phyloP scores from a whole-genome alignment of 768 basidiomycete genomes.

The Tubosaeta sp. region DNA sequence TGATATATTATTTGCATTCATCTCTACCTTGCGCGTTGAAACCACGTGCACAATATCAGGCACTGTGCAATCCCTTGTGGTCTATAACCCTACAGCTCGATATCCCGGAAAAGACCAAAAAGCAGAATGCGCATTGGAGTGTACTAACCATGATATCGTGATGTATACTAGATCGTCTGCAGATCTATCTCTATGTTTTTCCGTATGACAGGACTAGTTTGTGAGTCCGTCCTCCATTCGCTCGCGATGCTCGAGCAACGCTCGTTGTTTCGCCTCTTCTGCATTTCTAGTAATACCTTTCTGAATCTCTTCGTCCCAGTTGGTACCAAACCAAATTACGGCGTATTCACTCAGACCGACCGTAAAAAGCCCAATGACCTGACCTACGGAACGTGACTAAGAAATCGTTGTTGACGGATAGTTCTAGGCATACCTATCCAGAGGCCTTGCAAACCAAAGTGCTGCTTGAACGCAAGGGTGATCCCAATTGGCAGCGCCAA shows the following conservation, averaged over 20 bases:
- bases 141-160: background rate
- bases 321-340: constrained; percentile 51
- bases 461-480: constrained; percentile 43
- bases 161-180: background rate
- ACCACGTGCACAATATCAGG: too few species aligned
- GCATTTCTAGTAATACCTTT: constrained; percentile 37
- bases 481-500: constrained; percentile 51
- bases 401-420: background rate
- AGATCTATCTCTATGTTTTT: background rate
- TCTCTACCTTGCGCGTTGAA: too few species aligned
- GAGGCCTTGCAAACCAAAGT: constrained; percentile 45
- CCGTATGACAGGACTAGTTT: constrained; percentile 7
- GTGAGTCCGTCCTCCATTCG: constrained; percentile 11
- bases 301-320: constrained; percentile 45
- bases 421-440: constrained; percentile 41
- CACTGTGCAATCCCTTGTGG: too few species aligned
- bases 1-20: background rate
- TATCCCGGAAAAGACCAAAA: background rate
- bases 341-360: constrained; percentile 68
- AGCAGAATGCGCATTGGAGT: background rate
- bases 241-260: constrained; percentile 19
- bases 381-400: constrained; percentile 41
- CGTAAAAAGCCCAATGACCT: constrained; percentile 67
- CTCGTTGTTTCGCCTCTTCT: constrained; percentile 30
- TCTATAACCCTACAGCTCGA: background rate